These are phyloP conservation scores for Chaetoscypha palmicola DNA, from an alignment of 2,329 filamentous ascomycete genomes.

Conservation along the genomic window DNA sequence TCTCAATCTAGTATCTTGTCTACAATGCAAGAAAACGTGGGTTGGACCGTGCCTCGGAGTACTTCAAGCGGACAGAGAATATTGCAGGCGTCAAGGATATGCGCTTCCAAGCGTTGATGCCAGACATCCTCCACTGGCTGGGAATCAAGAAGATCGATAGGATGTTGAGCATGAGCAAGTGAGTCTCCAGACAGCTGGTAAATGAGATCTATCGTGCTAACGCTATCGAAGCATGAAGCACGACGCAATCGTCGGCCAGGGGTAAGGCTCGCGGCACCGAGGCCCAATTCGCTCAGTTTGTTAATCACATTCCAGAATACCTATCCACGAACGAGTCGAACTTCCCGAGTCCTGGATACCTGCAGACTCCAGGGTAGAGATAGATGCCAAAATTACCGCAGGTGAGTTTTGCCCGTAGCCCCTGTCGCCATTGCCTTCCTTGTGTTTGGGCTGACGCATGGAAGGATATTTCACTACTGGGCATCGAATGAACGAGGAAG, in stretches of 20 bases:
- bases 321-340: slow-evolving; percentile 82
- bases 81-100: slow-evolving; percentile 95
- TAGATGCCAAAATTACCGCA: slow-evolving; percentile 96
- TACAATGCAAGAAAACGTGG: slow-evolving; percentile 79
- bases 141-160: slow-evolving; percentile 97
- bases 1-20: slow-evolving; percentile 38
- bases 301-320: slow-evolving; percentile 48
- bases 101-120: slow-evolving; percentile 98
- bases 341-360: slow-evolving; percentile 93
- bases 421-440: slow-evolving; percentile 4
- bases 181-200: slow-evolving; percentile 12
- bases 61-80: slow-evolving; percentile 96
- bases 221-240: slow-evolving; percentile 65
- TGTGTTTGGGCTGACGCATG: slow-evolving; percentile 28
- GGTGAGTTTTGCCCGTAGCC: slow-evolving; percentile 43
- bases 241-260: slow-evolving; percentile 79
- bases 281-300: not conserved
- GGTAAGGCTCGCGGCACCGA: slow-evolving; percentile 36
- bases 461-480: slow-evolving; percentile 75
- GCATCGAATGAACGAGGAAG: slow-evolving; percentile 80
- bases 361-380: slow-evolving; percentile 92
- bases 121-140: slow-evolving; percentile 94
- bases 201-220: slow-evolving; percentile 21
- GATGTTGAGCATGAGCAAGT: slow-evolving; percentile 97
- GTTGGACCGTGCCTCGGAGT: slow-evolving; percentile 76